Base-by-base conservation (phyloP, 1,284 basidiomycete species). In the Malassezia arunalokei region DNA sequence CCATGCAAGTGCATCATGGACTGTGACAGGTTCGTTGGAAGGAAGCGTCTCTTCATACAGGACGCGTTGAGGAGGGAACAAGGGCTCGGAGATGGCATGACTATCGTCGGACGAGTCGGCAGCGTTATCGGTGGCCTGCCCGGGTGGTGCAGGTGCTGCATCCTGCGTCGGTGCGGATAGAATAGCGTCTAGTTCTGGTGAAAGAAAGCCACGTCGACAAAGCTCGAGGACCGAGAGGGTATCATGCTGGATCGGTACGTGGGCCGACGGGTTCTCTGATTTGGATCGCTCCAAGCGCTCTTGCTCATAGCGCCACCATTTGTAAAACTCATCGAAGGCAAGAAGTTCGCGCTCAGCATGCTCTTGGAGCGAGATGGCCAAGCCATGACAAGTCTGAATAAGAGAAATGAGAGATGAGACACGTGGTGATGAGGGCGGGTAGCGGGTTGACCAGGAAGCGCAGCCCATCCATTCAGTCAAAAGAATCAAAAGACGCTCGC, bases 271-370 rank as follows among this genome's bases (percentile, higher is more conserved):
- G 17, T 45, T 40, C 8, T 39, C 55, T 8, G 37, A 12, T 40
- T 54, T 52, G 14, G 43, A 20, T 1, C 47, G 51, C 32, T 57
- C 55, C 39, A 54, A 51, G 8, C 55, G 51, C 27, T 54, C 55
- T 41, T 54, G 51, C 43, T 57, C 54, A 40, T 49, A 50, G 29
- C 56, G 51, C 47, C 51, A 57, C 56, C 56, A 57, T 35, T 54
- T 54, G 47, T 43, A 57, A 6, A 49, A 54, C 44, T 57, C 56
- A 47, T 53, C 51, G 14, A 54, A 43, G 7, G 56, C 51, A 6
- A 57, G 41, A 3, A 54, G 35, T 17, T 57, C 56, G 6, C 40
- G 38, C 41, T 57, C 51, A 3, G 43, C 38, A 8, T 49, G 37
- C 43, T 55, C 53, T 12, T 50, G 43, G 6, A 55, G 33, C 1